These are phyloP conservation scores for Metschnikowia cerradonensis DNA, from an alignment of 805 yeast species.

Conservation along the genomic window DNA sequence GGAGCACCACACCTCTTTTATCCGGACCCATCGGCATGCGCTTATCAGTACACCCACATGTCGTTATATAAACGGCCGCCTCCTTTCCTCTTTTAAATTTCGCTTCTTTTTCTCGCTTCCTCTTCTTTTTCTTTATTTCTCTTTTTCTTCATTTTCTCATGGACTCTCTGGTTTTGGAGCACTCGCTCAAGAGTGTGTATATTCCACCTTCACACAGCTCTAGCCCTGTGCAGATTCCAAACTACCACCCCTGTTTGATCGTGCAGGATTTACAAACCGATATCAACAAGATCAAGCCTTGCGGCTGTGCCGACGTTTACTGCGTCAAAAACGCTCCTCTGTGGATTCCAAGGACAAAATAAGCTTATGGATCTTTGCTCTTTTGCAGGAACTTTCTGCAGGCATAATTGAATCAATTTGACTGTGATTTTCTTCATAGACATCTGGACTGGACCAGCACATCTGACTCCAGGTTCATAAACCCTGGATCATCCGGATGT, in stretches of 20 bases:
- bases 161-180: conserved; percentile 41
- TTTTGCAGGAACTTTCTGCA: too few relatives aligned
- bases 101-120: background rate
- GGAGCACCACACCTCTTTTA: background rate
- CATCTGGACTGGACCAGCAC: too few relatives aligned
- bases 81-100: background rate
- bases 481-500: too few relatives aligned
- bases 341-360: conserved; percentile 53
- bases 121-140: background rate
- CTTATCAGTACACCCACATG: background rate
- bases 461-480: too few relatives aligned
- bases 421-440: too few relatives aligned
- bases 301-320: conserved; percentile 40
- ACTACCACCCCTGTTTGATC: conserved; percentile 54
- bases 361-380: background rate
- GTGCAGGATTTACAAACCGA: conserved; percentile 56
- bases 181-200: conserved; percentile 40
- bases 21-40: conserved; percentile 1
- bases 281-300: conserved; percentile 31
- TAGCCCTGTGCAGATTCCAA: conserved; percentile 32
- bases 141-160: conserved; percentile 18
- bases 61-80: background rate
- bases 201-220: conserved; percentile 37
- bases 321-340: conserved; percentile 38
- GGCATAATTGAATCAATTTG: too few relatives aligned